Evolutionary conservation across 345 rosid species (phyloP), one percentile per base, ranked within the genome.

Genomic region (Eucalyptus caleyi): DNA sequence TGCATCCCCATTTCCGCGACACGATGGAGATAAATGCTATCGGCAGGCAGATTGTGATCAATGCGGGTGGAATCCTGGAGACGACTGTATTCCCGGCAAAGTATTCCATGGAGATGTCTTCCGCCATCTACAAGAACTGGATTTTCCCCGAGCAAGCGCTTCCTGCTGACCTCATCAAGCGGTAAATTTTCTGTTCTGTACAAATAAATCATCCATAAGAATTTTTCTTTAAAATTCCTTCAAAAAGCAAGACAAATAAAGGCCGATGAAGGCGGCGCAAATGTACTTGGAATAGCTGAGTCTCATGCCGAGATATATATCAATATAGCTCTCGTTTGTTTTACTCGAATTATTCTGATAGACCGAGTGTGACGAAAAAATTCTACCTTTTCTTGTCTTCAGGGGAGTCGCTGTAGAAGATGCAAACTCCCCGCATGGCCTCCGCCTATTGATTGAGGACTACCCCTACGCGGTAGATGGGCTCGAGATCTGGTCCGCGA

Each of bases 1-100:
- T 94, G 81, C 92, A 94, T 18, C 95, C 95, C 24, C 95, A 94
- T 87, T 94, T 92, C 89, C 92, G 93, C 0, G 95, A 92, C 91
- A 93, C 95, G 1, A 92, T 94, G 94, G 91, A 92, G 60, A 93
- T 94, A 42, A 94, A 94, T 86, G 95, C 94, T 11, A 81, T 92
- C 9, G 94, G 88, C 15, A 91, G 94, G 88, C 93, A 93, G 89
- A 89, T 80, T 47, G 90, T 94, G n/a, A 92, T 94, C 47, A 94
- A 92, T 92, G 95, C 92, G 2, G 92, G 92, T 80, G 95, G 95
- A 6, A 47, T 91, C 11, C 86, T 94, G 47, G 95, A 94, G 59
- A 14, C 24, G 5, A 94, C 94, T 23, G 91, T 94, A 24, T 94
- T 89, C 87, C 94, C 94, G 30, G 87, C 49, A 32, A 94, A 87